Evolutionary conservation across 768 basidiomycete genomes (phyloP).

Genomic region (Lentinus brumalis): DNA sequence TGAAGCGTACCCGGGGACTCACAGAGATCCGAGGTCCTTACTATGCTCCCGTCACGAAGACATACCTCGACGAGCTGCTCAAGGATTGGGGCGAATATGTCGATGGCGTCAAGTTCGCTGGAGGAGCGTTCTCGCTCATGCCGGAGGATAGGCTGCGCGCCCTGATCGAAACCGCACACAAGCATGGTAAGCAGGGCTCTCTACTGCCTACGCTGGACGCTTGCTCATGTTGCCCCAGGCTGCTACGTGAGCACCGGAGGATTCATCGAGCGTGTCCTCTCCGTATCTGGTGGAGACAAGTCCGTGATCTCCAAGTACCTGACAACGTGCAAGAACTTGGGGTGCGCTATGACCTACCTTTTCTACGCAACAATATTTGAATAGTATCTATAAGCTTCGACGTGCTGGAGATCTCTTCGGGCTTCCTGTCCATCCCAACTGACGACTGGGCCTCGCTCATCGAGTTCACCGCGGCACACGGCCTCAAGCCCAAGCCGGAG

Average conservation of each 20-base stretch:
- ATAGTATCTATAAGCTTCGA: slow-evolving; percentile 37
- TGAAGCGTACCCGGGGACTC: slow-evolving; percentile 36
- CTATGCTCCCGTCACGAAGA: slow-evolving; percentile 43
- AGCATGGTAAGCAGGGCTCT: slow-evolving; percentile 29
- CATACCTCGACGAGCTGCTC: slow-evolving; percentile 43
- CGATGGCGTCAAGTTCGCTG: slow-evolving; percentile 49
- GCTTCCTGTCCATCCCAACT: slow-evolving; percentile 48
- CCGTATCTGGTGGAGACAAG: slow-evolving; percentile 36
- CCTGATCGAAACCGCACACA: slow-evolving; percentile 44
- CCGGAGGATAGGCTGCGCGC: slow-evolving; percentile 39
- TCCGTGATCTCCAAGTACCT: slow-evolving; percentile 38
- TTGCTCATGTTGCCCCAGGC: slow-evolving; percentile 7
- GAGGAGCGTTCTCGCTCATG: slow-evolving; percentile 46
- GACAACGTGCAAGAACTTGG: slow-evolving; percentile 39
- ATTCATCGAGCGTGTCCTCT: slow-evolving; percentile 41
- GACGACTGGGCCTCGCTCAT: slow-evolving; percentile 45
- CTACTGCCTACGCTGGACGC: too few species aligned
- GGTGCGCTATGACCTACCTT: slow-evolving; percentile 23
- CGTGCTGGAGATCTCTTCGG: slow-evolving; percentile 46
- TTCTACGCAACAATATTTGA: too few species aligned
- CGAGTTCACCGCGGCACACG: slow-evolving; percentile 40
- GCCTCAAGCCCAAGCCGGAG: slow-evolving; percentile 47
- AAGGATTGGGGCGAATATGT: slow-evolving; percentile 45
- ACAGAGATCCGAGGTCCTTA: slow-evolving; percentile 50
- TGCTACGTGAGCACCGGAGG: slow-evolving; percentile 47